These are phyloP conservation scores for Onygenales sp. DNA, from an alignment of 2,329 filamentous ascomycete species.

Conservation along the genomic window DNA sequence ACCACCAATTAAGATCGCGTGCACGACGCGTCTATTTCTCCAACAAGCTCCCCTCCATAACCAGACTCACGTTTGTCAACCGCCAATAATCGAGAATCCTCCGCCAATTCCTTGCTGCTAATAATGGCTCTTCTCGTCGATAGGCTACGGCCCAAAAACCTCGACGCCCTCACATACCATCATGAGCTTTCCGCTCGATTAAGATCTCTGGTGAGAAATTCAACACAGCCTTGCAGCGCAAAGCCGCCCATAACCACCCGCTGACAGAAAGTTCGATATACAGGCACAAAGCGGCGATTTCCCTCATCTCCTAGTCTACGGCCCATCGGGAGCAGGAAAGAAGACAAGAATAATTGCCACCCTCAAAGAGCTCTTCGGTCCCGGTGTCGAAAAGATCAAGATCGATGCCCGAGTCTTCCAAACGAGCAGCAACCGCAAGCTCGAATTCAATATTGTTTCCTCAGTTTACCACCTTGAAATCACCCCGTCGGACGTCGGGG, in stretches of 20 bases:
- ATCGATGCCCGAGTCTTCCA: slow-evolving; percentile 97
- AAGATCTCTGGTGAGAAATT: slow-evolving; percentile 61
- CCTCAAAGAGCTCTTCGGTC: slow-evolving; percentile 86
- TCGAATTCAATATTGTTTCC: slow-evolving; percentile 97
- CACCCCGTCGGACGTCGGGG: slow-evolving; percentile 91
- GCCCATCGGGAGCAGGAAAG: slow-evolving; percentile 91
- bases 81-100: not conserved
- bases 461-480: slow-evolving; percentile 98
- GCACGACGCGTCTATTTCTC: slow-evolving; percentile 23
- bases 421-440: slow-evolving; percentile 88
- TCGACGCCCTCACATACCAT: slow-evolving; percentile 68
- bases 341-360: slow-evolving; percentile 96
- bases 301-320: slow-evolving; percentile 93
- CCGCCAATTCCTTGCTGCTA: not conserved
- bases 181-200: slow-evolving; percentile 78
- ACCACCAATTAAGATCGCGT: slow-evolving; percentile 30
- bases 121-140: slow-evolving; percentile 56
- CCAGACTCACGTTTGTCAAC: not conserved
- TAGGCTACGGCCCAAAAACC: slow-evolving; percentile 46
- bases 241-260: not conserved
- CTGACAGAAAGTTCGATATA: slow-evolving; percentile 10
- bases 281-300: slow-evolving; percentile 96
- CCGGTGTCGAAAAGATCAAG: slow-evolving; percentile 99
- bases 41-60: not conserved
- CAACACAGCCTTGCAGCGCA: not conserved